These are phyloP conservation scores for Orbilia quercus DNA, from an alignment of 2,329 filamentous ascomycete genomes.

Conservation along the genomic window DNA sequence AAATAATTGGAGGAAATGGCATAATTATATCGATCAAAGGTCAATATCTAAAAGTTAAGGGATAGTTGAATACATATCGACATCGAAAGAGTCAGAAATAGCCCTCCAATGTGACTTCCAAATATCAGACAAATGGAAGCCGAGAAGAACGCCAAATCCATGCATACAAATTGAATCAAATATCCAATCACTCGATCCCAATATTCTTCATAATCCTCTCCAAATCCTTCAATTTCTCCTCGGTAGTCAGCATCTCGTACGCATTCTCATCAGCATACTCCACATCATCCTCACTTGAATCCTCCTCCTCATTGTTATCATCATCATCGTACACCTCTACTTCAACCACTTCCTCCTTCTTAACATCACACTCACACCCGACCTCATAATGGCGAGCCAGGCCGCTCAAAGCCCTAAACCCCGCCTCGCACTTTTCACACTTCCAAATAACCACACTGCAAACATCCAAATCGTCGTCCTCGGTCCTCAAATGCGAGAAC, in stretches of 20 bases:
- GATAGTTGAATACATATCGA: too few species aligned
- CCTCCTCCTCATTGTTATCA: conserved; percentile 4
- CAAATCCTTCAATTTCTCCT: not conserved
- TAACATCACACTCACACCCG: conserved; percentile 12
- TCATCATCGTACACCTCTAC: conserved; percentile 7
- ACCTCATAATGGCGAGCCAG: conserved; percentile 35
- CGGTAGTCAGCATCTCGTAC: too few species aligned
- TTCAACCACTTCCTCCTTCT: conserved; percentile 6
- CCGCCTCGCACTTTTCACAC: conserved; percentile 38
- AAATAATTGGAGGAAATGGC: conserved; percentile 20
- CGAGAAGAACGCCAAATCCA: not conserved
- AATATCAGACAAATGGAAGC: too few species aligned
- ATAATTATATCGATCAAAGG: too few species aligned
- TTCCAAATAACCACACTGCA: conserved; percentile 21
- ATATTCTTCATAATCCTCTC: conserved; percentile 1
- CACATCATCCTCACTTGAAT: not conserved
- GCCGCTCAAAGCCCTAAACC: conserved; percentile 18
- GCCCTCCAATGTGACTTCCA: too few species aligned
- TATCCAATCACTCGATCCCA: not conserved
- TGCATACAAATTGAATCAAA: not conserved
- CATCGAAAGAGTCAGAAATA: too few species aligned
- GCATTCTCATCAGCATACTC: too few species aligned
- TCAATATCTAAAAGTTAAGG: too few species aligned
- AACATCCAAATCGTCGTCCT: conserved; percentile 22
- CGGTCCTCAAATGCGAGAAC: conserved; percentile 4